These are phyloP conservation scores for Aspergillus sp. DNA, from an alignment of 2,329 filamentous ascomycete genomes.

Conservation along the genomic window DNA sequence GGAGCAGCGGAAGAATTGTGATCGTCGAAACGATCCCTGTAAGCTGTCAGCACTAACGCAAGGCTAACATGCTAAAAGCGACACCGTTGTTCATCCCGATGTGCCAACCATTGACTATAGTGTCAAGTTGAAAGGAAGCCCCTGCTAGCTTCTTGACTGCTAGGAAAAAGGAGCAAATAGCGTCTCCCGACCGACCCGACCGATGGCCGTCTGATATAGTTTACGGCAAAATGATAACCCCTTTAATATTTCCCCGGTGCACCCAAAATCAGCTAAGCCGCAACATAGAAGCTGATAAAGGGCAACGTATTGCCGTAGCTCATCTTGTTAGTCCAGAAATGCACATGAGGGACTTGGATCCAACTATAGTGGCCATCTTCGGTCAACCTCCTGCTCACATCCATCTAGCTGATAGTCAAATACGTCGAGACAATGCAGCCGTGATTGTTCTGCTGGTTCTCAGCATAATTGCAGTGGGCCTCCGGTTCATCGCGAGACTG, in stretches of 20 bases:
- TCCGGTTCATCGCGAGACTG: constrained; percentile 18
- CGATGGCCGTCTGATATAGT: too few relatives aligned
- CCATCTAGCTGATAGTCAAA: constrained; percentile 11
- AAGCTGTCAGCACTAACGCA: not conserved
- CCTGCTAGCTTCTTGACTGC: too few relatives aligned
- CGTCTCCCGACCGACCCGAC: too few relatives aligned
- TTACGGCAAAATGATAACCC: too few relatives aligned
- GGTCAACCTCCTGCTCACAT: constrained; percentile 14
- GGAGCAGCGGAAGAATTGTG: not conserved
- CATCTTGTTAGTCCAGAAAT: too few relatives aligned
- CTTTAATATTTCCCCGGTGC: too few relatives aligned
- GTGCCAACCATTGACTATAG: too few relatives aligned
- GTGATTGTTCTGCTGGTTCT: constrained; percentile 15
- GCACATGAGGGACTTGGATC: constrained; percentile 10
- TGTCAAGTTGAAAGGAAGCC: too few relatives aligned
- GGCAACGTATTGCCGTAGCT: too few relatives aligned
- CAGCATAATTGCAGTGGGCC: constrained; percentile 10
- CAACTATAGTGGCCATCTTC: constrained; percentile 16
- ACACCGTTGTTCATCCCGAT: not conserved
- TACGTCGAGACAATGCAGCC: constrained; percentile 11
- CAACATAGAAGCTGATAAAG: too few relatives aligned
- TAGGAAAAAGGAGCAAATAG: too few relatives aligned
- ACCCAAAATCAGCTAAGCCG: too few relatives aligned
- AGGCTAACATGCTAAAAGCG: not conserved
- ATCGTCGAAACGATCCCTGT: not conserved